phyloP scores from a whole-genome alignment of 768 basidiomycete genomes.

The Pulveroboletus sp. region DNA sequence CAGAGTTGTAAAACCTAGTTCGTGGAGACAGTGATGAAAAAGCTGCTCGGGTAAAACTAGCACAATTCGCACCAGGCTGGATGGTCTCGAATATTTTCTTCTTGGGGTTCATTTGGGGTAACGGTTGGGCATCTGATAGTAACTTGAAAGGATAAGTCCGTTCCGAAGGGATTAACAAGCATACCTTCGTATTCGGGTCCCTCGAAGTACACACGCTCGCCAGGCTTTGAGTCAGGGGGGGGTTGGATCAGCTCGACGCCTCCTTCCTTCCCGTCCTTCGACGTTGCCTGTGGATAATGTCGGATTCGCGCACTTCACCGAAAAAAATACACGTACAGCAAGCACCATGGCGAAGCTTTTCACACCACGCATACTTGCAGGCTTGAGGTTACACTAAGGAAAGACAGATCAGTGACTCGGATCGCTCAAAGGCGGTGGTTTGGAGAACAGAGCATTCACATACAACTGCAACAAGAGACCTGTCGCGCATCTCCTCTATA shows the following conservation, averaged over 20 bases:
- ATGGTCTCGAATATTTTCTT: conserved; percentile 99
- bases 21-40: conserved; percentile 1
- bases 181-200: conserved; percentile 80
- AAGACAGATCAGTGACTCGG: neutral
- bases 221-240: conserved; percentile 79
- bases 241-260: conserved; percentile 92
- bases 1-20: conserved; percentile 79
- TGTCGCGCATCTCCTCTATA: conserved; percentile 88
- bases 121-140: conserved; percentile 52
- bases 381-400: conserved; percentile 84
- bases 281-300: conserved; percentile 60
- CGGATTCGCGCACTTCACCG: neutral
- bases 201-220: conserved; percentile 94
- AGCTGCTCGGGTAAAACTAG: neutral
- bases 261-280: conserved; percentile 83
- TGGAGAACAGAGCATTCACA: conserved; percentile 18
- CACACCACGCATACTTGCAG: conserved; percentile 93
- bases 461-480: conserved; percentile 80
- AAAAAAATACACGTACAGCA: conserved; percentile 52
- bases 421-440: neutral
- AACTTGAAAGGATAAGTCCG: neutral
- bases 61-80: conserved; percentile 63
- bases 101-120: conserved; percentile 92
- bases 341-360: conserved; percentile 99
- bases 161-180: conserved; percentile 16